These are phyloP conservation scores for Talaromyces sp. DNA, from an alignment of 2,329 filamentous ascomycete species.

Conservation along the genomic window DNA sequence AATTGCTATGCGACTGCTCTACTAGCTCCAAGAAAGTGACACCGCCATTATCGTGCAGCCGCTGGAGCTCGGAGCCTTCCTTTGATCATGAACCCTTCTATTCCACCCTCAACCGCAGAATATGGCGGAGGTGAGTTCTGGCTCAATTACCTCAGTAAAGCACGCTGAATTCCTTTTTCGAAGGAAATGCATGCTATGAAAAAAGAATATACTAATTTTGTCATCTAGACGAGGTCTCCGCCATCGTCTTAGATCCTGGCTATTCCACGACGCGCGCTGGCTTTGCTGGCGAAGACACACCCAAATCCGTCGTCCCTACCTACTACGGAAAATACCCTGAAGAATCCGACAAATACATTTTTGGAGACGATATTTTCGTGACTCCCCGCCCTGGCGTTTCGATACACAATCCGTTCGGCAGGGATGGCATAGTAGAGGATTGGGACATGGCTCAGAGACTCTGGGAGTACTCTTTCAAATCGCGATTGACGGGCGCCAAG, in stretches of 20 bases:
- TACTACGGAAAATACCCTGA: conserved; percentile 71
- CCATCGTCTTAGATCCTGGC: conserved; percentile 92
- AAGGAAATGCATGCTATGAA: neutral
- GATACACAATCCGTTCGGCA: conserved; percentile 87
- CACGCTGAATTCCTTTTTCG: neutral
- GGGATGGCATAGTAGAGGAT: conserved; percentile 88
- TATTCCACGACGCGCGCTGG: conserved; percentile 89
- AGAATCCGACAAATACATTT: conserved; percentile 61
- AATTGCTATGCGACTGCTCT: conserved; percentile 11
- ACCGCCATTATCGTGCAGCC: neutral
- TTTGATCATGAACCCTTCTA: conserved; percentile 43
- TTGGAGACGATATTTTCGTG: conserved; percentile 87
- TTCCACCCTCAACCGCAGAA: conserved; percentile 48
- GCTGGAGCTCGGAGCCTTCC: neutral
- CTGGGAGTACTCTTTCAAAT: conserved; percentile 91
- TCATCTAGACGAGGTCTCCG: conserved; percentile 84
- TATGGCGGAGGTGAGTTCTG: conserved; percentile 49
- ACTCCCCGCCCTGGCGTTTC: conserved; percentile 74
- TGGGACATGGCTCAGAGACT: conserved; percentile 88
- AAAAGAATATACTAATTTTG: neutral
- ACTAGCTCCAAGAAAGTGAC: neutral
- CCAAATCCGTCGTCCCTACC: conserved; percentile 88
- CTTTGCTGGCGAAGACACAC: conserved; percentile 95
- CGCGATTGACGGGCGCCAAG: conserved; percentile 76
- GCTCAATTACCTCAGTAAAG: neutral